Evolutionary conservation across 179 eudicot species (phyloP).

Genomic region (Heliamphora ciliata): DNA sequence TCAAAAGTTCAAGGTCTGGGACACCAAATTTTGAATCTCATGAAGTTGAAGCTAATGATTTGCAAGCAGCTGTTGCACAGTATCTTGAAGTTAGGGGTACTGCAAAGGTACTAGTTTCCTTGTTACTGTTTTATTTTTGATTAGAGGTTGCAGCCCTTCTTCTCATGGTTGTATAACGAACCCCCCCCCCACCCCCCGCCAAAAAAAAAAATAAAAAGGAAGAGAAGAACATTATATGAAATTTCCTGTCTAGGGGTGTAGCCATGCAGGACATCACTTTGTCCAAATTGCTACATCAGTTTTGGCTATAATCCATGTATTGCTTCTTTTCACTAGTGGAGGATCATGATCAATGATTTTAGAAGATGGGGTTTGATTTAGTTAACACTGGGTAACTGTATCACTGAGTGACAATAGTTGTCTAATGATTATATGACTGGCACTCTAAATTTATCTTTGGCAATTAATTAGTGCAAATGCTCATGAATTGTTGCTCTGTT

Average conservation of each 20-base stretch:
- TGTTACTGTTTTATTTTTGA: not conserved
- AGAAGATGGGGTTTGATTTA: not conserved
- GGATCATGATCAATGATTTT: not conserved
- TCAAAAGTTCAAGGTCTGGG: conserved; percentile 81
- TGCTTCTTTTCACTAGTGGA: not conserved
- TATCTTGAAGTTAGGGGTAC: conserved; percentile 82
- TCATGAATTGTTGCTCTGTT: not conserved
- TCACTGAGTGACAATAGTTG: not conserved
- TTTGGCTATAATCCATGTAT: conserved; percentile 7
- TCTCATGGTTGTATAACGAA: not conserved
- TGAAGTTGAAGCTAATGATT: conserved; percentile 81
- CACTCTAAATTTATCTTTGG: not conserved
- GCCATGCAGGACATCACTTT: not conserved
- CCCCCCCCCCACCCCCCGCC: not conserved
- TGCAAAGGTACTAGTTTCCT: conserved; percentile 53
- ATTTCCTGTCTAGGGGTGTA: not conserved
- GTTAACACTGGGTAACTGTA: not conserved
- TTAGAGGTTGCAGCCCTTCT: conserved; percentile 1
- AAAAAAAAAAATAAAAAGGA: no score
- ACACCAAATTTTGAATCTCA: conserved; percentile 84
- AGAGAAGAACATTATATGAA: no score
- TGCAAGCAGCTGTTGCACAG: conserved; percentile 71
- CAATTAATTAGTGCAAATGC: conserved; percentile 7
- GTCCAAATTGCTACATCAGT: conserved; percentile 7
- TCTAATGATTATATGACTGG: not conserved